A percentile compares a stretch with the other conserved stretches of the same genome.
These are phyloP conservation scores for Solanum clarkiae DNA, from an alignment of 257 asterid species.

Conservation along the genomic window DNA sequence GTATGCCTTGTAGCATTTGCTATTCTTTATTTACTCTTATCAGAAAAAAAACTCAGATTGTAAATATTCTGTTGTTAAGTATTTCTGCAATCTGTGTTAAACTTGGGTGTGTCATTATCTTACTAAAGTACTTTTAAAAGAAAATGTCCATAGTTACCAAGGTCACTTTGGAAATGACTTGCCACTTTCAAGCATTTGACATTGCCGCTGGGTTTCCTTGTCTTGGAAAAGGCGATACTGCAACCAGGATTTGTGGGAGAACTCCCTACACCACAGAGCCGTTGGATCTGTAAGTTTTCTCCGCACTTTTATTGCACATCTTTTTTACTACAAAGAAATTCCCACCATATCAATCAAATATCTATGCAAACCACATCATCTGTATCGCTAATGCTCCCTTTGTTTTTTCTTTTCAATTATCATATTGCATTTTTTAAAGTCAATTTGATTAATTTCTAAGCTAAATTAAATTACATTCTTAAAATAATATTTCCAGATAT, in stretches of 20 bases:
- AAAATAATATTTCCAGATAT: too few species aligned
- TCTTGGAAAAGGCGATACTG: not conserved
- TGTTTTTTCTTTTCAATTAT: too few species aligned
- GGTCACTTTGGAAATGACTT: not conserved
- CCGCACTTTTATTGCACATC: too few species aligned
- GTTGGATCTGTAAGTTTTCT: not conserved
- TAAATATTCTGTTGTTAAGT: constrained; percentile 7
- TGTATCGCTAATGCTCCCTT: too few species aligned
- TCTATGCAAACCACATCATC: too few species aligned
- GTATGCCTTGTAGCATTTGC: not conserved
- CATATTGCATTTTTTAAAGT: too few species aligned
- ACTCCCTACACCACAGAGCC: not conserved
- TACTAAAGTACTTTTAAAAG: not conserved
- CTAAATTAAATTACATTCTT: too few species aligned
- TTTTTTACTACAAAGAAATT: not conserved
- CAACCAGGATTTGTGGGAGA: not conserved
- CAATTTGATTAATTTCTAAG: too few species aligned
- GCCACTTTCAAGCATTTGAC: not conserved
- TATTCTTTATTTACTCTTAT: not conserved
- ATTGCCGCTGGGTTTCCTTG: not conserved
- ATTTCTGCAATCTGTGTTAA: not conserved
- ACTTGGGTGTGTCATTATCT: not conserved
- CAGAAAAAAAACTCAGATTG: not conserved
- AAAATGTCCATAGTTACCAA: not conserved
- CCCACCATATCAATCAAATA: not conserved